A percentile compares a stretch with the other conserved stretches of the same genome.
Evolutionary conservation across 202 grass and related monocot genomes (phyloP).

Genomic region (Digitaria exilis): DNA sequence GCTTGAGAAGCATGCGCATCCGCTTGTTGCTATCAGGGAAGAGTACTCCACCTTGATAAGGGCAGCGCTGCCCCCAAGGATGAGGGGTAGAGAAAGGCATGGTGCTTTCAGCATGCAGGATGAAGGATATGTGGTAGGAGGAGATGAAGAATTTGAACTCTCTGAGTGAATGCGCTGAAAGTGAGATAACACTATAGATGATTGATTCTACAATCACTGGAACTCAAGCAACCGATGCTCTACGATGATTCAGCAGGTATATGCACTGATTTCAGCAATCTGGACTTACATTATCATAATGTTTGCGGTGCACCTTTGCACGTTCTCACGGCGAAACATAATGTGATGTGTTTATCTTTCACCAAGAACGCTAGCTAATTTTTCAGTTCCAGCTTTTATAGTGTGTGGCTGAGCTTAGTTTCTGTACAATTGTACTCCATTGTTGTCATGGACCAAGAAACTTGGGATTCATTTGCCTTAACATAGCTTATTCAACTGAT

Average conservation of each 20-base stretch:
- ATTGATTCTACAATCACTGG: not conserved
- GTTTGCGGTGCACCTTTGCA: not conserved
- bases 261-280: not conserved
- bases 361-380: slow-evolving; percentile 5
- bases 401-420: not conserved
- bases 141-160: slow-evolving; percentile 25
- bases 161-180: slow-evolving; percentile 23
- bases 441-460: slow-evolving; percentile 14
- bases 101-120: not conserved
- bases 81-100: slow-evolving; percentile 7
- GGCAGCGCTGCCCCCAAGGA: slow-evolving; percentile 43
- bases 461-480: slow-evolving; percentile 1
- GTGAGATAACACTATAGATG: not conserved
- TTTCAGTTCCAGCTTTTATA: not conserved
- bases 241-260: slow-evolving; percentile 30
- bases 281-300: not conserved
- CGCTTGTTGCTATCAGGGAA: slow-evolving; percentile 64
- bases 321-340: not conserved
- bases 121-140: slow-evolving; percentile 21
- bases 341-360: not conserved
- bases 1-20: slow-evolving; percentile 55
- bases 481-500: slow-evolving; percentile 23
- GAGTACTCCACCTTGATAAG: slow-evolving; percentile 61
- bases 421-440: not conserved
- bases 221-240: not conserved